phyloP scores from a whole-genome alignment of 768 basidiomycete genomes.

The Pleurotus djamor region DNA sequence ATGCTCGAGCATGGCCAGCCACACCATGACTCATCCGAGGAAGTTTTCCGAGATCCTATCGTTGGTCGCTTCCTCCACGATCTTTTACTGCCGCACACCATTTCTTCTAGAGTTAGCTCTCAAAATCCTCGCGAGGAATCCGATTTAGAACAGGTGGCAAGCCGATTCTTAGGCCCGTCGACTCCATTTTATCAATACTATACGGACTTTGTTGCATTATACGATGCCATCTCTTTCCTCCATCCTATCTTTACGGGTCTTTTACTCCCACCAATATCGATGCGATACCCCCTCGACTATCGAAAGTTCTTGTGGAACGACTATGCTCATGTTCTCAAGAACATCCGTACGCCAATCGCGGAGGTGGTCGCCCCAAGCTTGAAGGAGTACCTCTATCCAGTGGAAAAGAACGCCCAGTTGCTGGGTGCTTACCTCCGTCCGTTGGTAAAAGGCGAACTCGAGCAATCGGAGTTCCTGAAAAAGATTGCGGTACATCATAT shows the following conservation, averaged over 20 bases:
- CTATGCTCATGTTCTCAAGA: constrained; percentile 62
- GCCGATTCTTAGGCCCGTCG: constrained; percentile 55
- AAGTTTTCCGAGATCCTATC: constrained; percentile 78
- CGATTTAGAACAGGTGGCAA: constrained; percentile 53
- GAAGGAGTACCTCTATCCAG: constrained; percentile 67
- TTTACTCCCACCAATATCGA: constrained; percentile 73
- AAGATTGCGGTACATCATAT: constrained; percentile 79
- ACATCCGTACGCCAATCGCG: constrained; percentile 48
- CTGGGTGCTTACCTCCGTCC: constrained; percentile 63
- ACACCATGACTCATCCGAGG: constrained; percentile 45
- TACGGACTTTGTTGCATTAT: constrained; percentile 87
- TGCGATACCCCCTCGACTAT: constrained; percentile 80
- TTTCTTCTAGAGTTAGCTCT: constrained; percentile 14
- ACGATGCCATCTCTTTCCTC: constrained; percentile 87
- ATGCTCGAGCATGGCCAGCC: constrained; percentile 90
- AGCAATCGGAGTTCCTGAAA: constrained; percentile 51
- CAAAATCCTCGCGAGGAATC: not conserved
- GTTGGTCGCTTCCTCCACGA: constrained; percentile 60
- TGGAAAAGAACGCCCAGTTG: constrained; percentile 61
- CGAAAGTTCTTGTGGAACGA: constrained; percentile 85
- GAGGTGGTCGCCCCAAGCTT: constrained; percentile 53
- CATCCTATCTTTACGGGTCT: constrained; percentile 74
- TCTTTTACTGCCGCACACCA: constrained; percentile 55
- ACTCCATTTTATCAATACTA: constrained; percentile 94
- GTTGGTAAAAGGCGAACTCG: constrained; percentile 39